Evolutionary conservation across 2,329 filamentous ascomycete genomes (phyloP).

Genomic region (Verticillium albo-atrum): DNA sequence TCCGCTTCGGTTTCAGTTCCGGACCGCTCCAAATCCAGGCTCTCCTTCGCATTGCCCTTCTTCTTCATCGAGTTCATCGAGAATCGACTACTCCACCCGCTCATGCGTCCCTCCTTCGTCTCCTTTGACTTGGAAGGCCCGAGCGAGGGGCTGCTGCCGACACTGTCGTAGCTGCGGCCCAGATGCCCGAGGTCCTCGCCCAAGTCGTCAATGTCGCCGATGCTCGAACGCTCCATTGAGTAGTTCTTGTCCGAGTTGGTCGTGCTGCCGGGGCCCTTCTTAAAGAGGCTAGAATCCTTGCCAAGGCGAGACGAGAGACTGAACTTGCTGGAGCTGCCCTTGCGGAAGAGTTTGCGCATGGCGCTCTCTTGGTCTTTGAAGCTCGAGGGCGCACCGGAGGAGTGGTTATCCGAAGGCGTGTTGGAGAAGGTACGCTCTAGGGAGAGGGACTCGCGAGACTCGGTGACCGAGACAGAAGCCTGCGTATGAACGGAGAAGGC

Average conservation of each 20-base stretch:
- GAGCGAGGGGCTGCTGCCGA: conserved; percentile 52
- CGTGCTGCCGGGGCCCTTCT: conserved; percentile 55
- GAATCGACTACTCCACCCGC: conserved; percentile 44
- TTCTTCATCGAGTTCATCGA: conserved; percentile 58
- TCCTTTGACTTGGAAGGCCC: conserved; percentile 44
- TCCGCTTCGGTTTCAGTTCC: conserved; percentile 9
- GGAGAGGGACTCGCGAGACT: conserved; percentile 54
- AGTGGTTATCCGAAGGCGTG: conserved; percentile 48
- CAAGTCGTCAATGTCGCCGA: conserved; percentile 51
- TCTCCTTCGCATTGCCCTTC: conserved; percentile 52
- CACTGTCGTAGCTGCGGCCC: conserved; percentile 52
- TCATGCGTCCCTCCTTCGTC: conserved; percentile 43
- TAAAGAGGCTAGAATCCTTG: conserved; percentile 51
- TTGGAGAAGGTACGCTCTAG: conserved; percentile 54
- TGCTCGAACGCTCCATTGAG: conserved; percentile 52
- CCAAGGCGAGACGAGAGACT: conserved; percentile 52
- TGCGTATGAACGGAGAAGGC: conserved; percentile 53
- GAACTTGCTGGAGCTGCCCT: conserved; percentile 63
- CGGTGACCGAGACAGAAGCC: conserved; percentile 47
- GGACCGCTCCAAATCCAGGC: conserved; percentile 42
- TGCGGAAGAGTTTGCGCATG: conserved; percentile 57
- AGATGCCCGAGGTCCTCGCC: conserved; percentile 38
- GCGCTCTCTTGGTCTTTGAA: conserved; percentile 52
- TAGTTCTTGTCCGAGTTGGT: conserved; percentile 52
- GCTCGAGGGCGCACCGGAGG: conserved; percentile 27